Evolutionary conservation across 371 early-diverging fungal genomes (phyloP), one percentile per base, ranked within the genome.

Genomic region (Coemansia linderi): DNA sequence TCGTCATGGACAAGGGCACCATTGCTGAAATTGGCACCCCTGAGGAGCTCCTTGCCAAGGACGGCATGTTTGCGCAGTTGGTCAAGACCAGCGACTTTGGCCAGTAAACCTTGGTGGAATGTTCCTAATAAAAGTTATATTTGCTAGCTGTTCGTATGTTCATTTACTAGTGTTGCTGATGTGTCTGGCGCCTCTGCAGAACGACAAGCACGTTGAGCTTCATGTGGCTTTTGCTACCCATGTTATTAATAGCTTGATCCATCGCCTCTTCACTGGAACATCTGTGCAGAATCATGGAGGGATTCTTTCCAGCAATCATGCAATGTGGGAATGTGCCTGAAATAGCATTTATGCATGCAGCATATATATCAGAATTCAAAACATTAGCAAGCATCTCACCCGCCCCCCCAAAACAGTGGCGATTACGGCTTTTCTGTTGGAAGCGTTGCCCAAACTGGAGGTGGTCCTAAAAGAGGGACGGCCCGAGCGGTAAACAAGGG

Each of bases 21-120:
- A 76, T 88, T 7, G 71, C 78, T 3, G 89, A 90, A 75, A 81
- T 85, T 58, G 90, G 87, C 61, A 61, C 79, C 1, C 91, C 91
- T 0, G 24, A 68, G 1, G 71, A 65, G 15, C 73, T 90, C 17
- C 57, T 88, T 7, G 57, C 57, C 4, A 65, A 84, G 46, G 72
- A 79, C 37, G 81, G 79, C 31, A 80, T 83, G 12, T 74, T 84
- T 50, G 73, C 73, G 0, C 40, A 61, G 24, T 39, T 73, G 3
- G 70, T 73, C 13, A 61, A 54, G 31, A 59, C 68, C 29, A 68
- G 69, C 54, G 69, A 73, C n/a, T 73, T 69, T 66, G 29, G 59
- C 52, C 50, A 65, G 17, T 66, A 63, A 40, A 41, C 36, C 3
- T 41, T 41, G 33, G 4, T 33, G 5, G 33, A 5, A 4, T 33